Conservation (phyloP, 352 stramenopile species). For the Blastocystis sp. region DNA sequence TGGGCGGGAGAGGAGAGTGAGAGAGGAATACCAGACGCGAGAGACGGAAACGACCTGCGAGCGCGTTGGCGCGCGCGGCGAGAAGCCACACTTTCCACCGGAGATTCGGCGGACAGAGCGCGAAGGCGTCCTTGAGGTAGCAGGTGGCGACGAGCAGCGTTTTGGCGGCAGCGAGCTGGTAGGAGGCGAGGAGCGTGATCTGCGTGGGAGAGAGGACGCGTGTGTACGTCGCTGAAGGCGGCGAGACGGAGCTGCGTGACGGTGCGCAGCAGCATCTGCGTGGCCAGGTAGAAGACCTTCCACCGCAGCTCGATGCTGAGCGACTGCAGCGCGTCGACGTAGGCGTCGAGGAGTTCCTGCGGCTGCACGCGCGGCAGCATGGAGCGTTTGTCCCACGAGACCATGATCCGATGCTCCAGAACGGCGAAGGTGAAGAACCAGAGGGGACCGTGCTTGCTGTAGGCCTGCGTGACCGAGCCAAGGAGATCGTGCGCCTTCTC, state of each 20-base stretch:
- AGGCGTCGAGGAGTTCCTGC: background rate
- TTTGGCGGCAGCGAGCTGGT: background rate
- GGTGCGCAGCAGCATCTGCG: background rate
- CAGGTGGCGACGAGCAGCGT: background rate
- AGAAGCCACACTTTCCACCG: background rate
- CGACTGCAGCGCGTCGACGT: background rate
- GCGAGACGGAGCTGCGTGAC: background rate
- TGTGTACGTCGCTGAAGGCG: background rate
- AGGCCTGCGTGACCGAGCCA: background rate
- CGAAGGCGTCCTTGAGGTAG: background rate
- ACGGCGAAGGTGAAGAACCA: slow-evolving; percentile 25
- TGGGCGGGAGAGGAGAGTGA: background rate
- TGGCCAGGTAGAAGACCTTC: slow-evolving; percentile 37
- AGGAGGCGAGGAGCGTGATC: too few relatives aligned
- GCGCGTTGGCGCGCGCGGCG: background rate
- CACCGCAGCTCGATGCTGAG: background rate
- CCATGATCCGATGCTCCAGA: background rate
- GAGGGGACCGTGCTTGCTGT: background rate
- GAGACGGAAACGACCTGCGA: background rate
- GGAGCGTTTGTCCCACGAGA: background rate
- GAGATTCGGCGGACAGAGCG: background rate
- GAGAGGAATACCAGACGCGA: background rate
- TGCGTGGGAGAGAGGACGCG: too few relatives aligned
- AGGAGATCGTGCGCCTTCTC: background rate
- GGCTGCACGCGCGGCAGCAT: background rate